Conservation (phyloP, 495 filamentous ascomycete species). For the Lepraria neglecta region DNA sequence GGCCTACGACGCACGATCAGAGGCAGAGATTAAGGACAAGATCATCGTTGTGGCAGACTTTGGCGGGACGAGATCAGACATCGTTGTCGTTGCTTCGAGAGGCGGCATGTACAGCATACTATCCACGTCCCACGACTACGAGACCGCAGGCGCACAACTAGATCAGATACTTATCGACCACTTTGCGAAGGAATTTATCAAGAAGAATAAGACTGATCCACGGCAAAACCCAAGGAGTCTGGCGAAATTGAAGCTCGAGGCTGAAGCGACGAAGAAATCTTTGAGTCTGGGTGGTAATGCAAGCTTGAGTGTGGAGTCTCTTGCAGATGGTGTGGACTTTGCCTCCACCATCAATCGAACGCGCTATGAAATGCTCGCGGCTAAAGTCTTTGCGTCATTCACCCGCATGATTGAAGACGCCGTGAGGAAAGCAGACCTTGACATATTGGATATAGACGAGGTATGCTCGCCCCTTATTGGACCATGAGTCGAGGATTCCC, state of each 20-base stretch:
- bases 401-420: conserved; percentile 74
- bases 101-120: conserved; percentile 96
- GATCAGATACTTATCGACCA: conserved; percentile 90
- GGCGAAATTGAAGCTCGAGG: conserved; percentile 88
- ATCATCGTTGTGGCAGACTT: conserved; percentile 87
- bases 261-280: conserved; percentile 83
- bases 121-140: conserved; percentile 90
- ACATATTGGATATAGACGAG: conserved; percentile 89
- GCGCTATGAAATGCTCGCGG: conserved; percentile 82
- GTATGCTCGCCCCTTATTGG: conserved; percentile 28
- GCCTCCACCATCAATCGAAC: conserved; percentile 84
- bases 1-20: conserved; percentile 83
- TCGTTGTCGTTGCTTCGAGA: conserved; percentile 80
- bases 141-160: conserved; percentile 71
- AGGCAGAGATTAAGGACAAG: conserved; percentile 71
- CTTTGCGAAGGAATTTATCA: conserved; percentile 97
- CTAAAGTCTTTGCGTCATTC: conserved; percentile 79
- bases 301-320: conserved; percentile 80
- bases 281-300: conserved; percentile 82
- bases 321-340: conserved; percentile 85
- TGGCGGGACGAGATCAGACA: conserved; percentile 87
- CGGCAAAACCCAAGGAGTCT: conserved; percentile 70
- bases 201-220: conserved; percentile 87
- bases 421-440: conserved; percentile 85
- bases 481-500: neutral